Conservation (phyloP, 2,329 filamentous ascomycete genomes). For the Cadophora sp. region DNA sequence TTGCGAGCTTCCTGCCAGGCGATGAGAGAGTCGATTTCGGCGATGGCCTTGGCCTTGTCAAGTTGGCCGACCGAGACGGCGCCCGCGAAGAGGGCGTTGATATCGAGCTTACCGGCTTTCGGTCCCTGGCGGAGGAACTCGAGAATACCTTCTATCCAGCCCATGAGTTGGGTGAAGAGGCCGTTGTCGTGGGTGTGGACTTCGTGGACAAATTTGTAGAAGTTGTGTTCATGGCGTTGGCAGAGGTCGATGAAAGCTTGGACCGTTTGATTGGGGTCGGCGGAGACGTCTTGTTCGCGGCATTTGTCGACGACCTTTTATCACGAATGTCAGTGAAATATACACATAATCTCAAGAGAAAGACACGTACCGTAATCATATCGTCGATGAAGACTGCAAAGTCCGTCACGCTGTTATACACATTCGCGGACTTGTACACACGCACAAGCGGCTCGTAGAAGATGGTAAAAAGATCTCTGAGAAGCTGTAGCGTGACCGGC, state of each 20-base stretch:
- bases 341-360: neutral
- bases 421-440: constrained; percentile 98
- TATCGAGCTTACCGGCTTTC: constrained; percentile 83
- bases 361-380: constrained; percentile 73
- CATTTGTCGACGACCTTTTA: constrained; percentile 67
- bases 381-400: constrained; percentile 94
- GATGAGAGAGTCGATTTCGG: constrained; percentile 86
- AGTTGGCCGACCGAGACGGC: constrained; percentile 71
- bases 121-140: constrained; percentile 91
- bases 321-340: constrained; percentile 27
- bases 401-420: constrained; percentile 96
- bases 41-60: constrained; percentile 73
- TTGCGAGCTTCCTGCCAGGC: constrained; percentile 94
- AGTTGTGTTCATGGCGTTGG: constrained; percentile 91
- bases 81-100: constrained; percentile 91
- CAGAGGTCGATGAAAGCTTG: constrained; percentile 98
- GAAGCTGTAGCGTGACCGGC: constrained; percentile 93
- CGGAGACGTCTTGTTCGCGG: constrained; percentile 79
- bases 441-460: constrained; percentile 98
- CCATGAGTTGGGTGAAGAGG: constrained; percentile 94
- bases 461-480: constrained; percentile 96
- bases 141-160: constrained; percentile 94
- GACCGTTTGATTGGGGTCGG: constrained; percentile 97
- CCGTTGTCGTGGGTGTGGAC: constrained; percentile 97
- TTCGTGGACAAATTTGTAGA: constrained; percentile 99